Evolutionary conservation across 441 rosid species (phyloP), one percentile per base, ranked within the genome.

Genomic region (Dalechampia spathulata): DNA sequence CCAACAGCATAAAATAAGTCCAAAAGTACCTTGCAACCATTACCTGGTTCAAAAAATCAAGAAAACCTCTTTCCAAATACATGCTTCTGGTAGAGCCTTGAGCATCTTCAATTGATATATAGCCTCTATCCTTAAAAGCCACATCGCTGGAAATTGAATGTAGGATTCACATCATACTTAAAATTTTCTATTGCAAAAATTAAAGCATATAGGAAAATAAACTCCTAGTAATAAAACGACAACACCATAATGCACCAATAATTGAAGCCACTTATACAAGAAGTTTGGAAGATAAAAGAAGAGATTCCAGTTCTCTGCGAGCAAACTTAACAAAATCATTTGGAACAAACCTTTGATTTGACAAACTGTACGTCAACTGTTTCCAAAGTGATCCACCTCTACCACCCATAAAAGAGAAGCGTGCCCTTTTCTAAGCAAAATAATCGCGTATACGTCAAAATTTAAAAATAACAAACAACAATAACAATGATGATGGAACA

Each of bases 381-480:
- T 81, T 87, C 99, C 96, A 93, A 63, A 93, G 96, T 52, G 90
- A 74, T 79, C 96, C 97, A 32, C 96, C 96, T 81, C 78, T 87
- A 55, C 89, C 87, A 34, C 99, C 99, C 95, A 93, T 85, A 72
- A 87, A 85, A 0, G 99, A 93, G 71, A 90, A 90, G 55, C 93
- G 79, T 15, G 96, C 97, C 75, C 97, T 79, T 68, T 70, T 76
- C 97, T 93, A 76, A 41, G 66, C 37, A 68, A 45, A 22, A 40
- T 30, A 14, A n/a, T 37, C 2, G 16, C 58, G 43, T 17, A 9
- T 17, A 47, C 15, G 36, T 32, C 37, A 72, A 46, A 60, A 52
- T 19, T 42, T 38, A 32, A 34, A 25, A 10, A 40, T n/a, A 26
- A 12, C 22, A 13, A 56, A 64, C 7, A 1, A 39, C 19, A 52